Evolutionary conservation across 768 basidiomycete genomes (phyloP), one percentile per base, ranked within the genome.

Genomic region (Kondoa malvinella): DNA sequence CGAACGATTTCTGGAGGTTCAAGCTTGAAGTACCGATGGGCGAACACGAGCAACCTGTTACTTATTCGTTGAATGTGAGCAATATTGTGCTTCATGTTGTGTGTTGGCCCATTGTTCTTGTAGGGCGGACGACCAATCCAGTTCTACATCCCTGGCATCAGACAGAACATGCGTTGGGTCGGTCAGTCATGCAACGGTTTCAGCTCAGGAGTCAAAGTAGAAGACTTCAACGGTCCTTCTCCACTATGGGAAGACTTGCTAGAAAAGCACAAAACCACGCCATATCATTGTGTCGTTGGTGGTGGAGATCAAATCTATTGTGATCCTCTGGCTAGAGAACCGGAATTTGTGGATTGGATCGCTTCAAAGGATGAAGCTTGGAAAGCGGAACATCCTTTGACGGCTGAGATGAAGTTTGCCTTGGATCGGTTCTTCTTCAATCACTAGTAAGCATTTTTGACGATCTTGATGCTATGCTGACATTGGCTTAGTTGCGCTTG

Each of bases 1-100:
- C 87, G 0, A 91, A 84, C 75, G 89, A 89, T 0, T 99, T 99
- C 79, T 97, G 91, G 88, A 82, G 94, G 65, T 96, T 96, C 79
- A 80, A 85, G 74, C 83, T 96, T 61, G 84, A 86, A 70, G 81
- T 99, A 66, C 90, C 89, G 0, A 77, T 96, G 1, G 80, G 81
- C 1, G 77, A 79, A 8, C 78, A 80, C 40, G 89, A 94, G 78
- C 87, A 91, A 82, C 78, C 80, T 62, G 81, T 97, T 64, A 80
- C 78, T 66, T 99, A 99, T 77, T 82, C 82, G 65, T 80, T 99
- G 73, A 96, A 97, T 76, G 79, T 33, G 56, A 67, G 69, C 21
- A 32, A 32, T 17, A 21, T 50, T 50, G 40, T 8, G 12, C 40
- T 50, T 8, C 21, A 50, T 50, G 12, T 50, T 50, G 40, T 8